Conservation (phyloP, 2,329 filamentous ascomycete genomes). For the Neonectria punicea region DNA sequence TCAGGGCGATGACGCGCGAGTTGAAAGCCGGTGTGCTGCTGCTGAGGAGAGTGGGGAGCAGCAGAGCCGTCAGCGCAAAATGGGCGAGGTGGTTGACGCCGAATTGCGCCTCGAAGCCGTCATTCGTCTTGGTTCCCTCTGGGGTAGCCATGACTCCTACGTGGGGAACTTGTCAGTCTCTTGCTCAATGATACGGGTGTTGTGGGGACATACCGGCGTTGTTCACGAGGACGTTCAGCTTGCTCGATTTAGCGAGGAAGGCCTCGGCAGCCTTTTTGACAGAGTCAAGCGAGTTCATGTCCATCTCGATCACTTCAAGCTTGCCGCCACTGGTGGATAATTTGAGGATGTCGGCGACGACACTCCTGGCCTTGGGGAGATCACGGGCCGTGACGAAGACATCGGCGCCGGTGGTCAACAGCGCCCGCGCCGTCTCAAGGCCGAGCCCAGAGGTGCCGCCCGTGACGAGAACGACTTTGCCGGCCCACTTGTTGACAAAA, state of each 20-base stretch:
- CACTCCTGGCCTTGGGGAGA: slow-evolving; percentile 42
- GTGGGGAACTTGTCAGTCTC: background rate
- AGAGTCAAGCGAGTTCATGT: slow-evolving; percentile 45
- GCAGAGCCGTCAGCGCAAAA: slow-evolving; percentile 55
- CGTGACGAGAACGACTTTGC: slow-evolving; percentile 54
- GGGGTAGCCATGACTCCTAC: slow-evolving; percentile 51
- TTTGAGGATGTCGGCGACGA: slow-evolving; percentile 31
- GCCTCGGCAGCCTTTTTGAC: slow-evolving; percentile 41
- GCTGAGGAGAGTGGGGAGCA: slow-evolving; percentile 55
- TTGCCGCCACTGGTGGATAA: slow-evolving; percentile 29
- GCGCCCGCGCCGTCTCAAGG: slow-evolving; percentile 54
- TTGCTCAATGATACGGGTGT: background rate
- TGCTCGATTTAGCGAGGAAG: slow-evolving; percentile 28
- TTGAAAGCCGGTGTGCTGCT: slow-evolving; percentile 50
- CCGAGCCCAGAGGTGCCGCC: slow-evolving; percentile 57
- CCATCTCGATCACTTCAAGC: slow-evolving; percentile 49
- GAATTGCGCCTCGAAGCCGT: slow-evolving; percentile 62
- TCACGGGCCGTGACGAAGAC: slow-evolving; percentile 57
- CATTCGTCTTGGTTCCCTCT: slow-evolving; percentile 47
- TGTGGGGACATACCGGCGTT: slow-evolving; percentile 50
- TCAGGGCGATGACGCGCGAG: slow-evolving; percentile 58
- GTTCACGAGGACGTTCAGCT: slow-evolving; percentile 50
- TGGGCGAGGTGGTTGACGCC: slow-evolving; percentile 62
- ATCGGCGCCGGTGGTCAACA: slow-evolving; percentile 55
- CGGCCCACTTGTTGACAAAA: slow-evolving; percentile 42